These are phyloP conservation scores for Plantago ovata DNA, from an alignment of 257 asterid genomes.

Conservation along the genomic window DNA sequence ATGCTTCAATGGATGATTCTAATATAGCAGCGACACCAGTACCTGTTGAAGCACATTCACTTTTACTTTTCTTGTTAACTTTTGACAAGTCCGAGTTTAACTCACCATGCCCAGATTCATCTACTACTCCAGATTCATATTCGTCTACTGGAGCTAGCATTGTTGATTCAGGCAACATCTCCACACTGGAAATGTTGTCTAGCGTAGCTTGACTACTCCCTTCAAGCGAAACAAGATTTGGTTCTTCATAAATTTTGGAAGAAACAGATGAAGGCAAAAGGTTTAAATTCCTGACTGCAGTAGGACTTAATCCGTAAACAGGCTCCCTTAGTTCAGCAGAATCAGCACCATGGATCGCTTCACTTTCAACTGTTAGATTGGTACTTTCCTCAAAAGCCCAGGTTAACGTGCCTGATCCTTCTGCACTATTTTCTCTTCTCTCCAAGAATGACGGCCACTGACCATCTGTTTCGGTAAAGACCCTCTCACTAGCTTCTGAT, in stretches of 20 bases:
- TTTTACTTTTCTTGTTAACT: slow-evolving; percentile 22
- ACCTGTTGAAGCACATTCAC: slow-evolving; percentile 8
- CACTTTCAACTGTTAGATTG: not conserved
- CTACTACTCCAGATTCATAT: slow-evolving; percentile 16
- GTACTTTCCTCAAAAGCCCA: not conserved
- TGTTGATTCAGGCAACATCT: slow-evolving; percentile 11
- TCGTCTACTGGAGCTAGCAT: slow-evolving; percentile 19
- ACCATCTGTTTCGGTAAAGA: slow-evolving; percentile 6
- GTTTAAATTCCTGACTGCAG: not conserved
- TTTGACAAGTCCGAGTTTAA: slow-evolving; percentile 15
- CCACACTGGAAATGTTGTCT: slow-evolving; percentile 14
- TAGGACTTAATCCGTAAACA: slow-evolving; percentile 1
- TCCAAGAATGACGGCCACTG: too few species aligned
- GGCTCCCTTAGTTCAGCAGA: not conserved
- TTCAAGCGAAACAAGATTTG: slow-evolving; percentile 27
- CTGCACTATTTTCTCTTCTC: too few species aligned
- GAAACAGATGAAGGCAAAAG: not conserved
- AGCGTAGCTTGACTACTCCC: slow-evolving; percentile 23
- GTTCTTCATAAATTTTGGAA: slow-evolving; percentile 34
- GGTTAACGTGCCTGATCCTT: too few species aligned
- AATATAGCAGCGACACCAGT: slow-evolving; percentile 2
- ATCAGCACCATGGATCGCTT: not conserved
- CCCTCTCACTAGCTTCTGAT: slow-evolving; percentile 37
- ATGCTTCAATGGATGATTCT: slow-evolving; percentile 17
- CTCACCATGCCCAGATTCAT: slow-evolving; percentile 10